Conservation (phyloP, 2,329 filamentous ascomycete genomes). For the Alternaria metachromatica region DNA sequence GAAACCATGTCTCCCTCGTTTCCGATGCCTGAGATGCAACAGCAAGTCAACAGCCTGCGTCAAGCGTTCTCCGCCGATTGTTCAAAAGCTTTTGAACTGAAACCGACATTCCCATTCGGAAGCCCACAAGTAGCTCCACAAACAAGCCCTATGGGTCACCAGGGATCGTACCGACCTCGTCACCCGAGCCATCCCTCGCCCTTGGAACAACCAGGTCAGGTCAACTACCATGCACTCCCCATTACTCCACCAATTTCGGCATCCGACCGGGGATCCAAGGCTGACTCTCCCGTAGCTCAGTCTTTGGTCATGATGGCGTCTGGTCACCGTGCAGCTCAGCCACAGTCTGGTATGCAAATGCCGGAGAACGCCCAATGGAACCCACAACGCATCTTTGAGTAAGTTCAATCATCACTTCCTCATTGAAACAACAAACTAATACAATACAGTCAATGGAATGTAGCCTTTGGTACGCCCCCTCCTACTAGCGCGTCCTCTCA, state of each 20-base stretch:
- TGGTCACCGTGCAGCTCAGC: slow-evolving; percentile 58
- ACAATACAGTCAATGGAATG: slow-evolving; percentile 82
- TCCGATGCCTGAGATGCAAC: slow-evolving; percentile 89
- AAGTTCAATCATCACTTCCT: slow-evolving; percentile 52
- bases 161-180: slow-evolving; percentile 59
- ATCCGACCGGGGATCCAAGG: slow-evolving; percentile 74
- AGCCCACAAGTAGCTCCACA: slow-evolving; percentile 71
- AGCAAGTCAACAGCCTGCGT: slow-evolving; percentile 85
- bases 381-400: slow-evolving; percentile 88
- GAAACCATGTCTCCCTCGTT: slow-evolving; percentile 83
- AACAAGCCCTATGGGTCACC: slow-evolving; percentile 67
- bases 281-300: slow-evolving; percentile 76
- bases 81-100: slow-evolving; percentile 85
- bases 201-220: slow-evolving; percentile 61
- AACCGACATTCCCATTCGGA: slow-evolving; percentile 84
- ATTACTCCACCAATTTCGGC: slow-evolving; percentile 82
- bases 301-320: slow-evolving; percentile 73
- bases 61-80: slow-evolving; percentile 90
- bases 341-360: slow-evolving; percentile 64
- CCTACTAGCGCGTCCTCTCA: slow-evolving; percentile 51
- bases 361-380: slow-evolving; percentile 78
- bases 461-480: slow-evolving; percentile 78
- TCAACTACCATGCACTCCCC: slow-evolving; percentile 72
- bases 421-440: slow-evolving; percentile 17
- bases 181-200: slow-evolving; percentile 55